Base-by-base conservation (phyloP, 139 green algal species). In the Trebouxia sp. region DNA sequence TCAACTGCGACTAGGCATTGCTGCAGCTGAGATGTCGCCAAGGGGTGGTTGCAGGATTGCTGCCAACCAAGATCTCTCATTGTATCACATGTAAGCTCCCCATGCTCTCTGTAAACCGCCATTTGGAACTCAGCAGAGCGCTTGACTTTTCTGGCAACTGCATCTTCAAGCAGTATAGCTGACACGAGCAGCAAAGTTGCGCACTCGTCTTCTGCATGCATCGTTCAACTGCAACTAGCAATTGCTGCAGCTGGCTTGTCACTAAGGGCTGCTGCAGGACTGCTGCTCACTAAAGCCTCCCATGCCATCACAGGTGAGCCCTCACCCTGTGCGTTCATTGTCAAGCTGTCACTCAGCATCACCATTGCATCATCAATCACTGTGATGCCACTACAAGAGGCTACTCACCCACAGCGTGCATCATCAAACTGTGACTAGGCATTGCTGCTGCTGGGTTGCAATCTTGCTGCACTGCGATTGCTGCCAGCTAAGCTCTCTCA, bases 281-380 rank as follows among this genome's bases (percentile, higher is more conserved):
- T 65, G 30, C 30, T 65, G n/a, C 72, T 47, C 11, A 62, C 47
- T 30, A 42, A 62, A 14, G 28, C 47, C 22, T 26, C 32, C 10
- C 45, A 65, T 39, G 72, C 72, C 72, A 79, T 79, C 47, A 79
- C 72, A 38, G 72, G 72, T 79, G 11, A 22, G 32, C 41, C 69
- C 20, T 28, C 35, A 8, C 17, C 30, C 32, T n/a, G 20, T 6
- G 50, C 26, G 50, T 28, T 2, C 22, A 56, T 56, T 12, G 48
- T 15, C 12, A 15, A 26, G 48, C 15, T 15, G 12, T 56, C 14
- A 12, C 15, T 56, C 48, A 56, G 48, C 14, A n/a, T n/a, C 48
- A 15, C 48, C 48, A 56, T 12, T 15, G 14, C 48, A 15, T 26
- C 14, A 12, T 56, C 48, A 56, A 15, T n/a, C n/a, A n/a, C n/a